Percentiles rank a stretch among this genome's conserved stretches.
phyloP scores from a whole-genome alignment of 2,329 filamentous ascomycete genomes.

The Ambrosiella cleistominuta region DNA sequence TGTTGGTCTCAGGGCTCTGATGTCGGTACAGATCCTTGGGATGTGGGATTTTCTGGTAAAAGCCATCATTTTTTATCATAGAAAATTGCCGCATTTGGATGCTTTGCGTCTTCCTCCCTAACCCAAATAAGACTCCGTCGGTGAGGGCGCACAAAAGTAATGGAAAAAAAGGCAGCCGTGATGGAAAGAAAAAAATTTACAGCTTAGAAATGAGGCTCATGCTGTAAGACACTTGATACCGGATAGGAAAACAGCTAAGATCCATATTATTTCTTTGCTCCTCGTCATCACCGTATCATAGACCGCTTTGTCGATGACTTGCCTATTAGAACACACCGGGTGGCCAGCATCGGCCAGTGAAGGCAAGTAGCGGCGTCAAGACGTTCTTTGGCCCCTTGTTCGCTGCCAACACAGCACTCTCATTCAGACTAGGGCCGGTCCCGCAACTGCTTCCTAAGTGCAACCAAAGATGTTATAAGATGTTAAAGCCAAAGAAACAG shows the following conservation, averaged over 20 bases:
- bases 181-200: neutral
- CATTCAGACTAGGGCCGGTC: neutral
- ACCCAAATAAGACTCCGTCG: neutral
- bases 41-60: neutral
- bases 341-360: constrained; percentile 5
- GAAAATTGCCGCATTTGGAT: neutral
- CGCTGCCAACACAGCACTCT: neutral
- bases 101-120: neutral
- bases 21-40: neutral
- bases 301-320: no score
- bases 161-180: neutral
- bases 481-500: neutral
- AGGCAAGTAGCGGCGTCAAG: neutral
- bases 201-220: neutral
- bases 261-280: no score
- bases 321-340: no score
- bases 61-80: neutral
- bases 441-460: neutral
- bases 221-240: neutral
- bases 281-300: neutral
- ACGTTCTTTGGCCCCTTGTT: neutral
- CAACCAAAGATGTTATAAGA: neutral
- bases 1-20: neutral
- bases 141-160: neutral
- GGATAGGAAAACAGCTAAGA: no score